A percentile compares a stretch with the other conserved stretches of the same genome.
Conservation (phyloP, 2,329 filamentous ascomycete species). For the Pleomassaria siparia region DNA sequence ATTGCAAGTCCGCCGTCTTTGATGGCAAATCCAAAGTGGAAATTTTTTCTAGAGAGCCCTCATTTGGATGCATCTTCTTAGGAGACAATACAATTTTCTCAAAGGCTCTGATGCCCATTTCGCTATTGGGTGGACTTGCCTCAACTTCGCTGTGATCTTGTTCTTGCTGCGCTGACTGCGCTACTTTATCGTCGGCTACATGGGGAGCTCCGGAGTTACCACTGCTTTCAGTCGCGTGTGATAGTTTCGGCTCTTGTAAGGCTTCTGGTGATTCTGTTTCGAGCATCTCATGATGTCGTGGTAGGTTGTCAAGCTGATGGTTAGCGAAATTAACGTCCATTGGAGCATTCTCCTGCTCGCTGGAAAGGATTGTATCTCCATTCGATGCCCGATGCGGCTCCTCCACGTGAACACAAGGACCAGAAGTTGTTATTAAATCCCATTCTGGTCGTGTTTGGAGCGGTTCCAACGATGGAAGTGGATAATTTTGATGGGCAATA, state of each 20-base stretch:
- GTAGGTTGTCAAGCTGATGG: not conserved
- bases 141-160: not conserved
- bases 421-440: too few species aligned
- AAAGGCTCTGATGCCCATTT: not conserved
- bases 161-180: not conserved
- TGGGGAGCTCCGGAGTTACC: not conserved
- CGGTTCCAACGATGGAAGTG: slow-evolving; percentile 6
- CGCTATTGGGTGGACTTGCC: not conserved
- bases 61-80: not conserved
- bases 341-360: not conserved
- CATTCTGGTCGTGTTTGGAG: slow-evolving; percentile 18
- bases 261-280: not conserved
- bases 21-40: not conserved
- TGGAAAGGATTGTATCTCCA: slow-evolving; percentile 12
- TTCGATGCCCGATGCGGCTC: slow-evolving; percentile 12
- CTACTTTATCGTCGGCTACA: not conserved
- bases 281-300: not conserved
- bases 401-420: too few species aligned
- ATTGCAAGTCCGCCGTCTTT: not conserved
- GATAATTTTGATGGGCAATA: slow-evolving; percentile 20
- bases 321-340: slow-evolving; percentile 4
- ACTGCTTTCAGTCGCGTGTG: not conserved
- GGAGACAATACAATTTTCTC: not conserved
- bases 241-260: not conserved
- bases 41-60: not conserved